These are phyloP conservation scores for Kurtzmaniella natalensis DNA, from an alignment of 1,139 yeast species.

Conservation along the genomic window DNA sequence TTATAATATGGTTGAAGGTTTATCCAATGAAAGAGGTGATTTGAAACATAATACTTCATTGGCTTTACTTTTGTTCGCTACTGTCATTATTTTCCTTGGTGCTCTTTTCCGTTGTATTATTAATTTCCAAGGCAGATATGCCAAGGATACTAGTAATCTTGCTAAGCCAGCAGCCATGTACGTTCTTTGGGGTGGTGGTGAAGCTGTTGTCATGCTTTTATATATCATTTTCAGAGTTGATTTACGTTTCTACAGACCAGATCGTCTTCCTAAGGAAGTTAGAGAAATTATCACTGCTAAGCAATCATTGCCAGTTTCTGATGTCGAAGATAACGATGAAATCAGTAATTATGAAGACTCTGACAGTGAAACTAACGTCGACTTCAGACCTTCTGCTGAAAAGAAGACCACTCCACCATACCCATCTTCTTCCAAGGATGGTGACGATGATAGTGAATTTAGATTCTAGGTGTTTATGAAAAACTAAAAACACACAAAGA, in stretches of 20 bases:
- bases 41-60: slow-evolving; percentile 49
- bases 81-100: slow-evolving; percentile 52
- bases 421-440: background rate
- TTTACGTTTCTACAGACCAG: slow-evolving; percentile 45
- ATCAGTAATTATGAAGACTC: slow-evolving; percentile 7
- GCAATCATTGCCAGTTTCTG: slow-evolving; percentile 5
- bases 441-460: slow-evolving; percentile 3
- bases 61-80: slow-evolving; percentile 44
- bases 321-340: slow-evolving; percentile 6
- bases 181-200: slow-evolving; percentile 51
- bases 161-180: slow-evolving; percentile 56
- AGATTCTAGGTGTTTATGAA: slow-evolving; percentile 28
- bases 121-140: slow-evolving; percentile 35
- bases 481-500: too few species aligned
- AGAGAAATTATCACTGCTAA: slow-evolving; percentile 5
- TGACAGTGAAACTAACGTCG: slow-evolving; percentile 9
- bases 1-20: slow-evolving; percentile 38
- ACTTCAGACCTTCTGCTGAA: slow-evolving; percentile 8
- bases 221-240: slow-evolving; percentile 43
- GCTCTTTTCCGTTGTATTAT: slow-evolving; percentile 57
- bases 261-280: slow-evolving; percentile 25
- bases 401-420: slow-evolving; percentile 6
- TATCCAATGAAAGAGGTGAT: slow-evolving; percentile 40
- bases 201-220: slow-evolving; percentile 29
- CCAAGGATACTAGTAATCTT: slow-evolving; percentile 16